Evolutionary conservation across 192 early-diverging fungal species (phyloP).

Genomic region (Backusella mclennaniae): DNA sequence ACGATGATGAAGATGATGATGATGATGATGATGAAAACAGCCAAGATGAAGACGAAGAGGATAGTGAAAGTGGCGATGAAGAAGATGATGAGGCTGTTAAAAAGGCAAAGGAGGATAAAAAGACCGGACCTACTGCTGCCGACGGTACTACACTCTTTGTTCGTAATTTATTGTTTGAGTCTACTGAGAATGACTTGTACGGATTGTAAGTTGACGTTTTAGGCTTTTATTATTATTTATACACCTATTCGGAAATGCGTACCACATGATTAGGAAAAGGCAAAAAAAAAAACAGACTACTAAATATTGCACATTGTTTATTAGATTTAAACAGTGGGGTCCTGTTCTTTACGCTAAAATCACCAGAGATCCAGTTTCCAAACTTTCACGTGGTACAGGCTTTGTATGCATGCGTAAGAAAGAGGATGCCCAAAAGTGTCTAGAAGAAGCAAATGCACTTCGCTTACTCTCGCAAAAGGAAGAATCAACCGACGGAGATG

Average conservation of each 20-base stretch:
- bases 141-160: constrained; percentile 87
- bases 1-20: constrained; percentile 45
- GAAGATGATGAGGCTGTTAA: constrained; percentile 41
- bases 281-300: background rate
- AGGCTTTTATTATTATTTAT: background rate
- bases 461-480: constrained; percentile 49
- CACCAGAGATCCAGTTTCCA: constrained; percentile 80
- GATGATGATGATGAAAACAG: constrained; percentile 45
- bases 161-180: constrained; percentile 91
- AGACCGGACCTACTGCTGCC: constrained; percentile 38
- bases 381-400: constrained; percentile 88
- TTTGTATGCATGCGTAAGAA: constrained; percentile 85
- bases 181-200: constrained; percentile 75
- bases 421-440: constrained; percentile 71
- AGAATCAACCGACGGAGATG: constrained; percentile 37
- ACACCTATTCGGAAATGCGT: background rate
- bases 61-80: constrained; percentile 28
- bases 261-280: background rate
- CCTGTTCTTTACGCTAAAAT: constrained; percentile 78
- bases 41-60: constrained; percentile 38
- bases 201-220: constrained; percentile 34
- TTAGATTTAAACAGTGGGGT: constrained; percentile 71
- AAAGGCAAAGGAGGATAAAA: constrained; percentile 30
- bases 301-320: background rate
- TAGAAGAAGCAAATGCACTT: constrained; percentile 69